Evolutionary conservation across 805 yeast species (phyloP).

Genomic region (Priceomyces carsonii): DNA sequence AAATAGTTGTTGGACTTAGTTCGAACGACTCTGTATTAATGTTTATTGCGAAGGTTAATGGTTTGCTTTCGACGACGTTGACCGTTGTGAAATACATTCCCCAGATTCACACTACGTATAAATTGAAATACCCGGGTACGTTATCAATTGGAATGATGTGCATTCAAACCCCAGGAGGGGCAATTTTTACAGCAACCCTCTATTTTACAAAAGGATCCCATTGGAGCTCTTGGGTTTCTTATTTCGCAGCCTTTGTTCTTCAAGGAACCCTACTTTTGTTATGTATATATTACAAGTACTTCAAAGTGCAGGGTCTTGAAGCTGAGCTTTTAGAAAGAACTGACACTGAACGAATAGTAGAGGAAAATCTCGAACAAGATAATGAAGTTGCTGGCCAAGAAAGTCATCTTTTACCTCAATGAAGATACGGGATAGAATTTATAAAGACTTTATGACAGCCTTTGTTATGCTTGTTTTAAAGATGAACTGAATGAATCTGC

Average conservation of each 20-base stretch:
- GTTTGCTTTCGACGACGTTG: slow-evolving; percentile 61
- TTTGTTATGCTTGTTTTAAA: too few species aligned
- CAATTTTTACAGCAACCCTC: slow-evolving; percentile 71
- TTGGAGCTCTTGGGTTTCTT: slow-evolving; percentile 89
- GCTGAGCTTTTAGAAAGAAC: slow-evolving; percentile 28
- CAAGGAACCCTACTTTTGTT: slow-evolving; percentile 63
- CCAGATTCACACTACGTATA: slow-evolving; percentile 70
- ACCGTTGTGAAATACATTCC: slow-evolving; percentile 78
- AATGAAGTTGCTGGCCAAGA: too few species aligned
- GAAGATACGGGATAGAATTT: too few species aligned
- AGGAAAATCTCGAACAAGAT: slow-evolving; percentile 20
- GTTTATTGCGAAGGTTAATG: slow-evolving; percentile 57
- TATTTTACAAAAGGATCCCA: slow-evolving; percentile 71
- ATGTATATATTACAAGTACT: slow-evolving; percentile 55
- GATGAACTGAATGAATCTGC: too few species aligned
- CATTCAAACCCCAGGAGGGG: slow-evolving; percentile 90
- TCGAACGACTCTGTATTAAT: slow-evolving; percentile 23
- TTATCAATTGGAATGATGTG: slow-evolving; percentile 79
- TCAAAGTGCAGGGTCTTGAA: slow-evolving; percentile 19
- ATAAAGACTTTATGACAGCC: too few species aligned
- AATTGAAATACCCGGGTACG: slow-evolving; percentile 75
- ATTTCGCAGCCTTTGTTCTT: slow-evolving; percentile 65
- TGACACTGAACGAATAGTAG: slow-evolving; percentile 30
- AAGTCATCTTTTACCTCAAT: too few species aligned
- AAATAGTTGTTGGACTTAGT: slow-evolving; percentile 34